Conservation (phyloP, 768 basidiomycete species). For the Dioszegia crocea region DNA sequence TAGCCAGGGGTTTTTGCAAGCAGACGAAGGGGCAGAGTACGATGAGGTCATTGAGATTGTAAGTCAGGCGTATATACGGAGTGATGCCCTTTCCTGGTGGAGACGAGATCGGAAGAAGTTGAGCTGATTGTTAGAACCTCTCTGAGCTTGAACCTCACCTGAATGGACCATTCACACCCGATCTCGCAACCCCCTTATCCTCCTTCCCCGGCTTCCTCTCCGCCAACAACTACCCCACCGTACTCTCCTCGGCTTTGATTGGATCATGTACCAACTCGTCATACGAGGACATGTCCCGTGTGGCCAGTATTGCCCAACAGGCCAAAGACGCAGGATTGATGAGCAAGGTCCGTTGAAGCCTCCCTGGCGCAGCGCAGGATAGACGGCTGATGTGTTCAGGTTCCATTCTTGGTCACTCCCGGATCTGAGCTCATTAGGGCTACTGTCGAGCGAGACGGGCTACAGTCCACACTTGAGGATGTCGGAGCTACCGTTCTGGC, state of each 20-base stretch:
- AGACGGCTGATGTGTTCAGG: constrained; percentile 4
- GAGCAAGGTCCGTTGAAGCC: constrained; percentile 53
- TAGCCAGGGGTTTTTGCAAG: constrained; percentile 66
- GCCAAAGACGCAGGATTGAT: constrained; percentile 77
- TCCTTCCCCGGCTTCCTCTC: constrained; percentile 74
- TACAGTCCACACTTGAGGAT: constrained; percentile 73
- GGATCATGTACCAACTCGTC: constrained; percentile 99
- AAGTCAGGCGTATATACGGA: constrained; percentile 40
- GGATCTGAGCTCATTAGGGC: constrained; percentile 83
- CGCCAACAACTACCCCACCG: constrained; percentile 81
- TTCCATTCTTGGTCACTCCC: constrained; percentile 53
- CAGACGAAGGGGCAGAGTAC: constrained; percentile 86
- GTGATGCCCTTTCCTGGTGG: no score
- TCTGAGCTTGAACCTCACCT: constrained; percentile 85
- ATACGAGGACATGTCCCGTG: constrained; percentile 81
- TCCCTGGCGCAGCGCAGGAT: background rate
- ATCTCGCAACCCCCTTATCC: constrained; percentile 88
- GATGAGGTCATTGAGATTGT: constrained; percentile 93
- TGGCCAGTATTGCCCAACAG: constrained; percentile 84
- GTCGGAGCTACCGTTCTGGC: constrained; percentile 93
- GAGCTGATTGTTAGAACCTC: constrained; percentile 60
- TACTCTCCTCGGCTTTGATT: constrained; percentile 87
- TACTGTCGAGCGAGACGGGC: constrained; percentile 89
- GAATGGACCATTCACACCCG: constrained; percentile 97
- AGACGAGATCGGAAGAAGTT: no score